phyloP scores from a whole-genome alignment of 441 rosid genomes.

The Melastoma candidum region DNA sequence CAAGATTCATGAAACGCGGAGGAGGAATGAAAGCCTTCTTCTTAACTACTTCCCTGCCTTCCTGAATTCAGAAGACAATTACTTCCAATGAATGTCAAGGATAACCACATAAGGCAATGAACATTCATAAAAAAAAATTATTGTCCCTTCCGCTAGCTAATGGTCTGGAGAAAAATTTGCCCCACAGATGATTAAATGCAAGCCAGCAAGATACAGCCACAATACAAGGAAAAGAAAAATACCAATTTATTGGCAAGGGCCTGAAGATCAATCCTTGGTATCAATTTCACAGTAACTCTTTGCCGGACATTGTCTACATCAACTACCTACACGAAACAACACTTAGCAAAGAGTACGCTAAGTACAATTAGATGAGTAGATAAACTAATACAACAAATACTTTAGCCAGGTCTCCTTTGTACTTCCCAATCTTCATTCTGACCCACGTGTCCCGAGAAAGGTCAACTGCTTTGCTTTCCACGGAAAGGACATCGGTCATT shows the following conservation, averaged over 20 bases:
- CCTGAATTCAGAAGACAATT: conserved; percentile 34
- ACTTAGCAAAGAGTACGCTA: conserved; percentile 1
- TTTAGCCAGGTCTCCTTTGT: conserved; percentile 95
- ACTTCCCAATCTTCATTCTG: conserved; percentile 87
- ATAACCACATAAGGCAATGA: neutral
- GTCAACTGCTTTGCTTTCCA: conserved; percentile 92
- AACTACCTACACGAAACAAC: conserved; percentile 48
- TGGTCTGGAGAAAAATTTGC: too few species aligned
- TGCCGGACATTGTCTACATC: conserved; percentile 95
- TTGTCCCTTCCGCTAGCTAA: too few species aligned
- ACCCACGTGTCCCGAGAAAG: conserved; percentile 98
- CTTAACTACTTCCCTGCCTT: conserved; percentile 76
- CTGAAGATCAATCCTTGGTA: conserved; percentile 92
- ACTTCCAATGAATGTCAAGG: neutral
- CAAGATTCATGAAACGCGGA: conserved; percentile 90
- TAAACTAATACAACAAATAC: conserved; percentile 28
- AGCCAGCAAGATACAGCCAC: neutral
- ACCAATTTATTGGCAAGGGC: conserved; percentile 94
- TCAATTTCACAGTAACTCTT: conserved; percentile 80
- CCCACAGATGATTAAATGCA: too few species aligned
- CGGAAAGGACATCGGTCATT: conserved; percentile 98
- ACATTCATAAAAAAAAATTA: neutral
- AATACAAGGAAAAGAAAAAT: conserved; percentile 8
- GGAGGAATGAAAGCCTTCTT: conserved; percentile 96
- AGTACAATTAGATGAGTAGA: neutral